Evolutionary conservation across 164 flowering plant species (phyloP), one percentile per base, ranked within the genome.

Genomic region (Kalanchoe fedtschenkoi): DNA sequence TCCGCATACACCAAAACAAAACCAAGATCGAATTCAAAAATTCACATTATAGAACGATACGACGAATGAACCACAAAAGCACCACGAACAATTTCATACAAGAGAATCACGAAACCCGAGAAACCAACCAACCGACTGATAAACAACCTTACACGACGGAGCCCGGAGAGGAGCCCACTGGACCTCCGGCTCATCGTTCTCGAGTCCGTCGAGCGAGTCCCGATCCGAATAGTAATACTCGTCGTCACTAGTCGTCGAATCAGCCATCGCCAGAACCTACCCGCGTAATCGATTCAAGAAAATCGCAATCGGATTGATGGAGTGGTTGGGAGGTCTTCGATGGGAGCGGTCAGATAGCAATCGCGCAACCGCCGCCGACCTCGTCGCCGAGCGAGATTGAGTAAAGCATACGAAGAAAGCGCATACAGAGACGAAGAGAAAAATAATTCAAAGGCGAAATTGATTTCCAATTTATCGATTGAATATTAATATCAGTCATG

Each of bases 201-300:
- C 93, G 29, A 83, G 30, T 19, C 77, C 89, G 16, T 78, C 83
- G 32, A 75, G 68, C 14, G 84, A 83, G 33, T 83, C 88, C 3
- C 58, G 76, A 78, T 82, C 90, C 54, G 85, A 81, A 30, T 63
- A 67, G 58, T 74, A 76, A 61, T 66, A 70, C 2, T 77, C 81
- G 2, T 71, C 86, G 39, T 85, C 91, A 63, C 78, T 69, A 66
- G 68, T 74, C 56, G 68, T 74, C 56, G 66, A 76, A 64, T 75
- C 85, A 42, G 65, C 83, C 81, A 78, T 78, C 66, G 62, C 13
- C 56, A 1, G n/a, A n/a, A n/a, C n/a, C 7, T 32, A 4, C 56
- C 16, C 5, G 16, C 32, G 32, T 16, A 51, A 30, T 39, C 53
- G 10, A 16, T 3, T 42, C 42, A 17, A 10, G 37, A 11, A 28